These are phyloP conservation scores for Pistacia vera DNA, from an alignment of 345 rosid species.

Conservation along the genomic window DNA sequence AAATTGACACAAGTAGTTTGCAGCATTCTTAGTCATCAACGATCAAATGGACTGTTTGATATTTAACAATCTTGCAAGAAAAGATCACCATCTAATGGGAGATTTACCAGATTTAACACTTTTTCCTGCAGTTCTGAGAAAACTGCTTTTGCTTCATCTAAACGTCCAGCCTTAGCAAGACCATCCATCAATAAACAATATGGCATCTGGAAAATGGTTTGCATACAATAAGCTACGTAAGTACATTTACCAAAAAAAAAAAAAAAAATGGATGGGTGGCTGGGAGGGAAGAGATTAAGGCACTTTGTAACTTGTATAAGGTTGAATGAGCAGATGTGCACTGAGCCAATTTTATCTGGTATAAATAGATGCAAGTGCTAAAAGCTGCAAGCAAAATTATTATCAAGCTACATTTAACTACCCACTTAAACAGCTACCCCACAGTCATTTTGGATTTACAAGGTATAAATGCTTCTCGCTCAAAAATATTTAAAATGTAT, in stretches of 20 bases:
- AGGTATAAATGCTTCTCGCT: neutral
- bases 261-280: neutral
- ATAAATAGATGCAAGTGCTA: neutral
- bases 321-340: neutral
- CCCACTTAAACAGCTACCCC: neutral
- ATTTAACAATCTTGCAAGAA: too few species aligned
- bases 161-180: too few species aligned
- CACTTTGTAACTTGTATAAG: slow-evolving; percentile 8
- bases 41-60: too few species aligned
- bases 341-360: neutral
- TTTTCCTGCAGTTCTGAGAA: too few species aligned
- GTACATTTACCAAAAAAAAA: neutral
- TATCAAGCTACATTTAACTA: neutral
- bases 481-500: neutral
- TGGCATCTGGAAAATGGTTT: slow-evolving; percentile 62
- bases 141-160: too few species aligned
- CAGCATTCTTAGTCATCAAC: too few species aligned
- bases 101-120: too few species aligned
- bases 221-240: slow-evolving; percentile 20
- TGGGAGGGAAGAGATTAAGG: neutral
- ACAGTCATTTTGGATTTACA: neutral
- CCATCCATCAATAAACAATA: slow-evolving; percentile 84
- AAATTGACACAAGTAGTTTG: too few species aligned
- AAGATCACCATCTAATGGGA: too few species aligned
- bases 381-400: slow-evolving; percentile 6